A percentile compares a stretch with the other conserved stretches of the same genome.
These are phyloP conservation scores for Xerocomus potaroensis DNA, from an alignment of 768 basidiomycete genomes.

Conservation along the genomic window DNA sequence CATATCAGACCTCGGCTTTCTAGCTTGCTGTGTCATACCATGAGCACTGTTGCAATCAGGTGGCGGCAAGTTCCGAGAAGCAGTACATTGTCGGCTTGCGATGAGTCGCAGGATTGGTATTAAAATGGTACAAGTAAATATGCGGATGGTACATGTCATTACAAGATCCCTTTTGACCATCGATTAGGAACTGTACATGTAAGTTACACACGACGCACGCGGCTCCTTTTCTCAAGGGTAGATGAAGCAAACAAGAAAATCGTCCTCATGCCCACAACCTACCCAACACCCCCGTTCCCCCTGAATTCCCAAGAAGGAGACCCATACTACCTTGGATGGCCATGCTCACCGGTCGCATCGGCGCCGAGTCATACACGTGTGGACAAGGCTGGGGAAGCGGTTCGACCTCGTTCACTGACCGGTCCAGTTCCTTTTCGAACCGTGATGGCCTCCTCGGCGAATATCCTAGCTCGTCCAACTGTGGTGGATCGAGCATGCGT, in stretches of 20 bases:
- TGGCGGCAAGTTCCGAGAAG: too few species aligned
- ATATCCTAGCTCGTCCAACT: slow-evolving; percentile 44
- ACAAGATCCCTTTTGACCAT: neutral
- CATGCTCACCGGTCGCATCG: slow-evolving; percentile 70
- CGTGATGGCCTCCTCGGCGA: slow-evolving; percentile 63
- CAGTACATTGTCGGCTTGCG: too few species aligned
- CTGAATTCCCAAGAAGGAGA: slow-evolving; percentile 47
- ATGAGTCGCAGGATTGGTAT: too few species aligned
- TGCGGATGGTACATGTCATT: neutral
- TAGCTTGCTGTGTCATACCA: too few species aligned
- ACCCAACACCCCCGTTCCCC: slow-evolving; percentile 54
- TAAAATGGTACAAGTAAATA: too few species aligned
- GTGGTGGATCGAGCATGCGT: slow-evolving; percentile 44
- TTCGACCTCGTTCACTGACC: slow-evolving; percentile 41
- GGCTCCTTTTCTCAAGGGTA: neutral
- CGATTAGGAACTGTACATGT: neutral
- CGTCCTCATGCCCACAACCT: slow-evolving; percentile 46
- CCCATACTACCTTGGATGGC: slow-evolving; percentile 73
- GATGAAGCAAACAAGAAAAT: neutral
- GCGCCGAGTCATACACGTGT: slow-evolving; percentile 72
- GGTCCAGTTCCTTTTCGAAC: slow-evolving; percentile 69
- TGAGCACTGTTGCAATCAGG: too few species aligned
- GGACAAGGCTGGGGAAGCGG: slow-evolving; percentile 69
- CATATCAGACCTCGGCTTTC: too few species aligned
- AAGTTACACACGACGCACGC: neutral